These are phyloP conservation scores for Penicillium simplicissimum DNA, from an alignment of 495 filamentous ascomycete genomes.

Conservation along the genomic window DNA sequence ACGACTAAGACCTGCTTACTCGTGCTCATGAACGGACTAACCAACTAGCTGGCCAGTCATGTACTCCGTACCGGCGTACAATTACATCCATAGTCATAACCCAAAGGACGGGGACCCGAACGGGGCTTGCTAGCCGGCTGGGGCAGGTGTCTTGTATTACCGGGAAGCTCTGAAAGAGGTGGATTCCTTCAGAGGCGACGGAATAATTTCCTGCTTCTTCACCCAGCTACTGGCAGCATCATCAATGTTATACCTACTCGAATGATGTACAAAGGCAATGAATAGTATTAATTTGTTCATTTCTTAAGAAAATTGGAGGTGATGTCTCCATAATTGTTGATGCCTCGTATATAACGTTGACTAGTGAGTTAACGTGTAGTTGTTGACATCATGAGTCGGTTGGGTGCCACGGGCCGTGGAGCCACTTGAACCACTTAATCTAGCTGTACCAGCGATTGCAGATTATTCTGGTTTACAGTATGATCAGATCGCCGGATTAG, in stretches of 20 bases:
- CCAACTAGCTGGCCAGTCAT: not conserved
- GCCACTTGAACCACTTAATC: slow-evolving; percentile 3
- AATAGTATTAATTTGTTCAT: not conserved
- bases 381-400: slow-evolving; percentile 18
- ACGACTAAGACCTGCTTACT: not conserved
- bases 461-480: not conserved
- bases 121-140: slow-evolving; percentile 7
- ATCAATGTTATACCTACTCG: not conserved
- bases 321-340: not conserved
- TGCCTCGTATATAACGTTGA: not conserved
- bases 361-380: no score
- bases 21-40: not conserved
- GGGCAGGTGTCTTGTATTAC: slow-evolving; percentile 6
- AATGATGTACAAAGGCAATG: not conserved
- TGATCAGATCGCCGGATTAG: slow-evolving; percentile 4
- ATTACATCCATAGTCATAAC: not conserved
- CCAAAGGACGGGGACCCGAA: not conserved
- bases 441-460: not conserved
- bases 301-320: not conserved
- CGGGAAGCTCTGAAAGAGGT: not conserved
- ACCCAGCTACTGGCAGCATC: not conserved
- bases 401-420: slow-evolving; percentile 2
- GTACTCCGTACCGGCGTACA: not conserved
- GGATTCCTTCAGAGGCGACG: not conserved
- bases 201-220: not conserved